These are phyloP conservation scores for Botryotinia calthae DNA, from an alignment of 2,329 filamentous ascomycete genomes.

Conservation along the genomic window DNA sequence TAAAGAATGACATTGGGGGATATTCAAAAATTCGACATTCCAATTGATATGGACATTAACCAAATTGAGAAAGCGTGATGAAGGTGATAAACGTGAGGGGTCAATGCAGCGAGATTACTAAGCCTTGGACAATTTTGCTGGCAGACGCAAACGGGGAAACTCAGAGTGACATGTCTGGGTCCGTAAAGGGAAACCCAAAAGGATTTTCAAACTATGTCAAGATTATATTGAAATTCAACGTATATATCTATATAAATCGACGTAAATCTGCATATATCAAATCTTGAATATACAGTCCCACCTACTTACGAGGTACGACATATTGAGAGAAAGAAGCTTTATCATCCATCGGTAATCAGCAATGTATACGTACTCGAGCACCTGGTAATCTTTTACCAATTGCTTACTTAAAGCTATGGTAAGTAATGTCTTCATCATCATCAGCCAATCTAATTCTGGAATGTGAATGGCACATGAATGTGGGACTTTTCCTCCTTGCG, in stretches of 20 bases:
- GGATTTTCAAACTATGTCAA: background rate
- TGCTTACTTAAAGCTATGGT: conserved; percentile 5
- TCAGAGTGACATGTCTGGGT: no score
- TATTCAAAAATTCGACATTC: background rate
- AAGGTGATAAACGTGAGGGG: background rate
- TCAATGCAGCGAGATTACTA: conserved; percentile 1
- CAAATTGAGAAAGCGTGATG: conserved; percentile 6
- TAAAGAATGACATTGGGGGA: conserved; percentile 15
- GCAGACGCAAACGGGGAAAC: background rate
- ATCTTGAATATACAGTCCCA: background rate
- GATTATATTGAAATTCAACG: background rate
- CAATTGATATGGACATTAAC: background rate
- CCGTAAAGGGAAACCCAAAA: background rate
- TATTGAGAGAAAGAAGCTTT: background rate
- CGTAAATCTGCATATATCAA: no score
- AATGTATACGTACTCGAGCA: background rate
- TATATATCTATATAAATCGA: no score
- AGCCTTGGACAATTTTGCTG: background rate
- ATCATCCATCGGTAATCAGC: background rate
- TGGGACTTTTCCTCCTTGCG: background rate
- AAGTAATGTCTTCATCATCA: background rate
- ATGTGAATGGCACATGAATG: no score
- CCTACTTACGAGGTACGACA: no score
- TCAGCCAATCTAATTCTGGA: background rate
- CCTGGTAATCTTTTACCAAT: background rate